Evolutionary conservation across 2,329 filamentous ascomycete species (phyloP).

Genomic region (Ramularia collo-cygni): DNA sequence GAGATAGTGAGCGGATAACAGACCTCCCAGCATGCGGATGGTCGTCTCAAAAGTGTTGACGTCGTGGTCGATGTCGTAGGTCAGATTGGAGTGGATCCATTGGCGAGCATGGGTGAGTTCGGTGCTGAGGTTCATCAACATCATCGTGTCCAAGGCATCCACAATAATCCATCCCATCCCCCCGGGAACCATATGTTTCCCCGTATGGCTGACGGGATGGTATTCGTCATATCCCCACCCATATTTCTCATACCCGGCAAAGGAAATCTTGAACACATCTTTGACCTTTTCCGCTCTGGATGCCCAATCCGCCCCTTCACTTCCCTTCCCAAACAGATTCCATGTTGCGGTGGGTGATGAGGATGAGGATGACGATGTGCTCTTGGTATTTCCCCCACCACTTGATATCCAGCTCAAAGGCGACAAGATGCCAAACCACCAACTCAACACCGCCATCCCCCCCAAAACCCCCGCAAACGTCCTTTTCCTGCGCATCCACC

Average conservation of each 20-base stretch:
- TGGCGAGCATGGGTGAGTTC: slow-evolving; percentile 76
- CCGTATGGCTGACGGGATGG: slow-evolving; percentile 71
- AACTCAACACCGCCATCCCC: slow-evolving; percentile 52
- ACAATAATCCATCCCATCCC: slow-evolving; percentile 98
- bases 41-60: slow-evolving; percentile 98
- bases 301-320: slow-evolving; percentile 59
- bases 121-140: slow-evolving; percentile 93
- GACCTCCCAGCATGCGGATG: slow-evolving; percentile 90
- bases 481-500: slow-evolving; percentile 51
- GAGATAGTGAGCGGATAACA: slow-evolving; percentile 92
- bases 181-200: slow-evolving; percentile 75
- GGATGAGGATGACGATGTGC: slow-evolving; percentile 11
- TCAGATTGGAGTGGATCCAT: slow-evolving; percentile 76
- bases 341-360: slow-evolving; percentile 17
- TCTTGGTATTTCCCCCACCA: slow-evolving; percentile 25
- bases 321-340: slow-evolving; percentile 51
- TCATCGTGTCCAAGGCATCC: slow-evolving; percentile 91
- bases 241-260: slow-evolving; percentile 86
- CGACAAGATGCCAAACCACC: slow-evolving; percentile 61
- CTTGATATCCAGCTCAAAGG: slow-evolving; percentile 22
- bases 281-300: slow-evolving; percentile 72
- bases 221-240: slow-evolving; percentile 96
- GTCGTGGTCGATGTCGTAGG: slow-evolving; percentile 87
- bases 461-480: slow-evolving; percentile 49
- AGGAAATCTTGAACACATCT: slow-evolving; percentile 84